These are phyloP conservation scores for Sarocladium oryzae DNA, from an alignment of 2,329 filamentous ascomycete species.

Conservation along the genomic window DNA sequence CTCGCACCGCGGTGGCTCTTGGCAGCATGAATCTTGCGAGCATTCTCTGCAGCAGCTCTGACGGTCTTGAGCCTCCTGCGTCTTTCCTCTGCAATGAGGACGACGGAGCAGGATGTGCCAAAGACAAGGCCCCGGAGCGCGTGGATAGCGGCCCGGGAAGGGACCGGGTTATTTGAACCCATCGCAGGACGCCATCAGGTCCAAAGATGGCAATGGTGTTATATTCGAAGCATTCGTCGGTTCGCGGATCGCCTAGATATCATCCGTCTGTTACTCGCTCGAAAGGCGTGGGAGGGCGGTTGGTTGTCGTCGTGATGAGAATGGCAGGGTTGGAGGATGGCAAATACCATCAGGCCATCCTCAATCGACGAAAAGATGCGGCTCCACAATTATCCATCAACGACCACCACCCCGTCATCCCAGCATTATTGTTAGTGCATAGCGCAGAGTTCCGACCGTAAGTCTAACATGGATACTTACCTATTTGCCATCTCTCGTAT, in stretches of 20 bases:
- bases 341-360: background rate
- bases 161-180: constrained; percentile 41
- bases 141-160: constrained; percentile 49
- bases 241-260: background rate
- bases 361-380: background rate
- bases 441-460: background rate
- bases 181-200: constrained; percentile 26
- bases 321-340: background rate
- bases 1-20: constrained; percentile 23
- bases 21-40: constrained; percentile 40
- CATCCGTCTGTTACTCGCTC: no score
- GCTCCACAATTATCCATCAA: background rate
- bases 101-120: constrained; percentile 51
- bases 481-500: no score
- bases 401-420: background rate
- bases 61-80: constrained; percentile 47
- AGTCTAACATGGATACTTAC: background rate
- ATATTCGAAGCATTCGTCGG: constrained; percentile 3
- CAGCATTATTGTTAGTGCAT: background rate
- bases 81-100: constrained; percentile 49
- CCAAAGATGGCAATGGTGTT: background rate
- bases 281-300: no score
- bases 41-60: constrained; percentile 45
- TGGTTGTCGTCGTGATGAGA: no score
- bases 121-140: constrained; percentile 49